Percentiles rank a stretch among this genome's conserved stretches.
Conservation (phyloP, 371 early-diverging fungal genomes). For the Choanephora cucurbitarum region DNA sequence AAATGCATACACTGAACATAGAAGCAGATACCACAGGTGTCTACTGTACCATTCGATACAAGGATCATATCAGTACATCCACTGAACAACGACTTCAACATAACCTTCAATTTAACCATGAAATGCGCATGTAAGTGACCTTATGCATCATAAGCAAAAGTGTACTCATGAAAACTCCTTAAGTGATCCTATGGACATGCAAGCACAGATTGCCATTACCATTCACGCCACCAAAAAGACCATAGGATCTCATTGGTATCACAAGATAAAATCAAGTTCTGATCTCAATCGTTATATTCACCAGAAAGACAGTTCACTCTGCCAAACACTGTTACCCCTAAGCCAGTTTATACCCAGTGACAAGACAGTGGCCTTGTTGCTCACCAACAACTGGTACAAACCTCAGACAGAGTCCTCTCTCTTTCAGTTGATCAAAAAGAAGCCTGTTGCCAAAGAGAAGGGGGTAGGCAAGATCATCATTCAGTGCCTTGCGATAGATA, state of each 20-base stretch:
- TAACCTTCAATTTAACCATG: slow-evolving; percentile 16
- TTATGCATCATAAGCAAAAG: too few species aligned
- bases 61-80: slow-evolving; percentile 8
- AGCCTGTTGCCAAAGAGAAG: slow-evolving; percentile 26
- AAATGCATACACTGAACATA: too few species aligned
- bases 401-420: slow-evolving; percentile 7
- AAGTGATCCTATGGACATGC: slow-evolving; percentile 18
- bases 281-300: slow-evolving; percentile 22
- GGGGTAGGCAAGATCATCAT: slow-evolving; percentile 43
- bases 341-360: slow-evolving; percentile 16
- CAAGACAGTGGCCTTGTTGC: slow-evolving; percentile 33
- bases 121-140: slow-evolving; percentile 25
- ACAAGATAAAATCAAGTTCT: slow-evolving; percentile 10
- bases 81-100: slow-evolving; percentile 7
- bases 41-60: slow-evolving; percentile 20
- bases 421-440: neutral
- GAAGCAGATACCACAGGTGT: slow-evolving; percentile 10
- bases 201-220: slow-evolving; percentile 17
- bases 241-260: slow-evolving; percentile 17
- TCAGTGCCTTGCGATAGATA: slow-evolving; percentile 20
- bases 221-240: slow-evolving; percentile 7
- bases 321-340: slow-evolving; percentile 35
- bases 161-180: neutral
- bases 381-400: slow-evolving; percentile 46
- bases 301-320: slow-evolving; percentile 31